Conservation (phyloP, 345 rosid species). For the Eucalyptus cladocalyx region DNA sequence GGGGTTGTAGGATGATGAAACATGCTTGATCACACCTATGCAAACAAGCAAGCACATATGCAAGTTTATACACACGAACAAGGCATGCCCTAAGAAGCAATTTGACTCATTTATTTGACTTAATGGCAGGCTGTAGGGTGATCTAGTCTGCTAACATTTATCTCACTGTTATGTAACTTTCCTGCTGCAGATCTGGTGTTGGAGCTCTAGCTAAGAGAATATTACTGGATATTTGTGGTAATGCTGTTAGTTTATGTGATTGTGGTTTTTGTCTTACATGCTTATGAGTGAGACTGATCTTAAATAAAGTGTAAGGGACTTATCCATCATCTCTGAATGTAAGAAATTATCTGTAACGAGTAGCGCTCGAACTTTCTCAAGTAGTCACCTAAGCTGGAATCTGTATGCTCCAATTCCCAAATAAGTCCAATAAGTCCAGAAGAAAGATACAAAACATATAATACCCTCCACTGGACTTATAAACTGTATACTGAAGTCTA, state of each 20-base stretch:
- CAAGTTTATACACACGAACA: background rate
- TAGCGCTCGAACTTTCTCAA: background rate
- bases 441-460: background rate
- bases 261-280: background rate
- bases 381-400: background rate
- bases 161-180: conserved; percentile 6
- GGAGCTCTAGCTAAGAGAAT: conserved; percentile 53
- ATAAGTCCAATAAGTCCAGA: background rate
- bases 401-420: background rate
- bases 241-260: background rate
- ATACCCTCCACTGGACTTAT: background rate
- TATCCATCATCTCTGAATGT: background rate
- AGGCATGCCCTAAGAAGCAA: background rate
- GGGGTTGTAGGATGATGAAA: background rate
- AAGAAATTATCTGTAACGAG: background rate
- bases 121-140: background rate
- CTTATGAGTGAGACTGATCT: background rate
- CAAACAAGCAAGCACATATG: background rate
- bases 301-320: background rate
- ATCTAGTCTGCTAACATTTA: background rate
- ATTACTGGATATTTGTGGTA: background rate
- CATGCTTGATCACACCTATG: background rate
- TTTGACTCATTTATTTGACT: background rate
- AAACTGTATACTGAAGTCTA: background rate
- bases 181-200: conserved; percentile 65